phyloP scores from a whole-genome alignment of 495 filamentous ascomycete genomes.

The Penicillium coffeae region DNA sequence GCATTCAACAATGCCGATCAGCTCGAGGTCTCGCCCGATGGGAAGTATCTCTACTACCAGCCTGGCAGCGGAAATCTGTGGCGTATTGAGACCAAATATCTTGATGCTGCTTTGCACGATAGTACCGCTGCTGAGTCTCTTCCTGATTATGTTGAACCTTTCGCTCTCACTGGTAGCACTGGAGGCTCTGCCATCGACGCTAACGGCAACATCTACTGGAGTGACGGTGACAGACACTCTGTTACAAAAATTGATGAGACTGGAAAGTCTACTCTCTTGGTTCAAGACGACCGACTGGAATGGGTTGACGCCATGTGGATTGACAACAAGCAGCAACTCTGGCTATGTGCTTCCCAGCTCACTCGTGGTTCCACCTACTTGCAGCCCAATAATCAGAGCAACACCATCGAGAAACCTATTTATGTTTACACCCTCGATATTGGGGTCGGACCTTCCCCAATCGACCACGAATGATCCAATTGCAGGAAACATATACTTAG shows the following conservation, averaged over 20 bases:
- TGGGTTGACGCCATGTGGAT: slow-evolving; percentile 10
- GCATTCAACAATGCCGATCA: slow-evolving; percentile 4
- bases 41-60: slow-evolving; percentile 5
- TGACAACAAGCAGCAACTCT: slow-evolving; percentile 1
- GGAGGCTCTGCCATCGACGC: slow-evolving; percentile 5
- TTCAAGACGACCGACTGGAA: neutral
- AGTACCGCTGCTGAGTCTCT: neutral
- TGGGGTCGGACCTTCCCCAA: neutral
- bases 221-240: slow-evolving; percentile 3
- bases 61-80: slow-evolving; percentile 1
- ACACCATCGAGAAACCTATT: slow-evolving; percentile 1
- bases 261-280: neutral
- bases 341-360: slow-evolving; percentile 5
- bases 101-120: slow-evolving; percentile 3
- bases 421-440: slow-evolving; percentile 3
- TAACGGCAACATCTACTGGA: slow-evolving; percentile 5
- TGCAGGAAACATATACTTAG: no score
- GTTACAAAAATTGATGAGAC: neutral
- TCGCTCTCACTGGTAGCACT: neutral
- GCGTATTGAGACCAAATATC: slow-evolving; percentile 6
- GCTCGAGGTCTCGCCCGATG: slow-evolving; percentile 4
- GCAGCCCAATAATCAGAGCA: neutral
- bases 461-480: slow-evolving; percentile 3
- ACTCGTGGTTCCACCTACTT: neutral
- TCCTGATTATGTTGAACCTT: slow-evolving; percentile 1